phyloP scores from a whole-genome alignment of 2,329 filamentous ascomycete species.

The Coccinonectria pachysandricola region DNA sequence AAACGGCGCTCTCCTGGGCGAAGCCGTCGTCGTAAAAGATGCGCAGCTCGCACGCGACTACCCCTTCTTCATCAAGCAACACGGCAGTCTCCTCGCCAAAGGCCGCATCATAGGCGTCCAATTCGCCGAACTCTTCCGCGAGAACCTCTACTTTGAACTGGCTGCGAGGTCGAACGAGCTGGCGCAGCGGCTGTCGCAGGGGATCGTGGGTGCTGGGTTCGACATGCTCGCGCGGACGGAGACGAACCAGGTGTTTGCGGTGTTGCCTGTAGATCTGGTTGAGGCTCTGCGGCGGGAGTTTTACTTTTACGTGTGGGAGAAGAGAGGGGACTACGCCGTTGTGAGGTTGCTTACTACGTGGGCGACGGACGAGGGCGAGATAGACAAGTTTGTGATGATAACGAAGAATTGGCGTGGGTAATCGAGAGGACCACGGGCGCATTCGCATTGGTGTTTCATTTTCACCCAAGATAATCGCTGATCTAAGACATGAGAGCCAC shows the following conservation, averaged over 20 bases:
- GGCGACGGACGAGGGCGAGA: constrained; percentile 34
- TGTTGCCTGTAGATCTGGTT: constrained; percentile 29
- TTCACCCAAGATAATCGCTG: too few relatives aligned
- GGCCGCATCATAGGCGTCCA: constrained; percentile 37
- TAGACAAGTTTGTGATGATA: constrained; percentile 26
- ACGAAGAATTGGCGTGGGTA: constrained; percentile 9
- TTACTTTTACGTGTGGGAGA: constrained; percentile 39
- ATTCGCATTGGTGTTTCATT: too few relatives aligned
- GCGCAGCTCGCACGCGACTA: constrained; percentile 32
- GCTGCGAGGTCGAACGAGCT: constrained; percentile 34
- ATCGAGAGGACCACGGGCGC: too few relatives aligned
- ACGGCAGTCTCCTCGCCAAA: constrained; percentile 39
- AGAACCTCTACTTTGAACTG: constrained; percentile 35
- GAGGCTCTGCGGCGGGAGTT: constrained; percentile 31
- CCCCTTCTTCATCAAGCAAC: constrained; percentile 41
- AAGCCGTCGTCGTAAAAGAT: constrained; percentile 39
- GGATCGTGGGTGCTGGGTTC: constrained; percentile 33
- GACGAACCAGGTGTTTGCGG: constrained; percentile 42
- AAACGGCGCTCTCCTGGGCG: constrained; percentile 38
- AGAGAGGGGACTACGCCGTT: constrained; percentile 27
- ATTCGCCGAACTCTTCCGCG: constrained; percentile 38
- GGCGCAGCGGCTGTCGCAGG: constrained; percentile 32
- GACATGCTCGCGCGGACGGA: constrained; percentile 33
- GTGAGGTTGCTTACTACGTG: constrained; percentile 39
- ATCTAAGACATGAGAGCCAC: too few relatives aligned